Base-by-base conservation (phyloP, 2,329 filamentous ascomycete species). In the Diplocarpon mali region DNA sequence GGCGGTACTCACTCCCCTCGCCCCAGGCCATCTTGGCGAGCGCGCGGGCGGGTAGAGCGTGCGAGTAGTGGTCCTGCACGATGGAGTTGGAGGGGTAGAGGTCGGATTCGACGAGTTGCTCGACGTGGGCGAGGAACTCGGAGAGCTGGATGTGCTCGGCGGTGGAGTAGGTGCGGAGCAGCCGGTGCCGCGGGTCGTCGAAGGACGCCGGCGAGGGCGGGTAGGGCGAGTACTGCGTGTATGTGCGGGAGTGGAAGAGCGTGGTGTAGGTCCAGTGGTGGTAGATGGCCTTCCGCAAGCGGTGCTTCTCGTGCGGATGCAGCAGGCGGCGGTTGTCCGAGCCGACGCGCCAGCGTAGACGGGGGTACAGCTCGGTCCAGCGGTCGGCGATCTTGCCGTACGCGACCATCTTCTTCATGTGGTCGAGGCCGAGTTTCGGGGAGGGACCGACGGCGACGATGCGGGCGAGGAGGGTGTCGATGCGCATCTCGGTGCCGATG, bases 361-460 rank as follows among this genome's bases (percentile, higher is more conserved):
- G 55, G 10, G 60, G 60, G 40, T 59, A 62, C 13, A 62, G 46
- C 34, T 60, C 59, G 29, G 53, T 50, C 58, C 58, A 61, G 35
- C 50, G 50, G 12, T 57, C 54, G 24, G 54, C 59, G 39, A 57
- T 48, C 46, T 51, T 55, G 9, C 57, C 59, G 29, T 57, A 60
- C 34, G 46, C 35, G 8, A 57, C 48, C 56, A 61, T 61, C 45
- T 59, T 60, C 16, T 52, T 52, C 40, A 60, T 54, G 17, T 57
- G 45, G 29, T 59, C 56, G 11, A 57, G 44, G 0, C 57, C 56
- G 20, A 60, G 44, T 35, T 52, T 51, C 6, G 56, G 54, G 24
- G 48, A 43, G 3, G 49, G 45, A 24, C 45, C 48, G 5, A 50
- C 46, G 15, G 49, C 39, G 10, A 56, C 43, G 28, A 60, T 54